Percentiles rank a stretch among this genome's conserved stretches.
Conservation (phyloP, 73 alveolate genomes). For the Effrenium voratum region DNA sequence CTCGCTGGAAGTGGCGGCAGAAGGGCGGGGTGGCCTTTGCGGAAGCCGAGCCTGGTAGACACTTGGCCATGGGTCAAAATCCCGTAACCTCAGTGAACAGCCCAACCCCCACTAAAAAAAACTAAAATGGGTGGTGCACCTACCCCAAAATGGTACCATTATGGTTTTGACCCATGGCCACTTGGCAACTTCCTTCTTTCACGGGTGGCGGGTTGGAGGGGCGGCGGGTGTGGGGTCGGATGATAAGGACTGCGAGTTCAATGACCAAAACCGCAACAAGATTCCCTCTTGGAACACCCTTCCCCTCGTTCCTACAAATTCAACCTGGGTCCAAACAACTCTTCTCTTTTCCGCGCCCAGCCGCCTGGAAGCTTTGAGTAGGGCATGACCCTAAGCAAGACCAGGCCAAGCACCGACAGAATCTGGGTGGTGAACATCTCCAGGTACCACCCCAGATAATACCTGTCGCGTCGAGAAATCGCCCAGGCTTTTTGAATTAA, state of each 20-base stretch:
- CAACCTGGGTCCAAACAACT: not conserved
- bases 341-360: not conserved
- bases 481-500: no score
- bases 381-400: not conserved
- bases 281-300: not conserved
- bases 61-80: no score
- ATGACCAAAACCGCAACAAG: not conserved
- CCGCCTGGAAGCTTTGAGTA: conserved; percentile 67
- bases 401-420: conserved; percentile 23
- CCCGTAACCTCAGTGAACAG: no score
- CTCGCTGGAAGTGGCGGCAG: not conserved
- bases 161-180: not conserved
- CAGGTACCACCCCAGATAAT: conserved; percentile 69
- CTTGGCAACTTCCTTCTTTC: not conserved
- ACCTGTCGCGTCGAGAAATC: no score
- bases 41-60: no score
- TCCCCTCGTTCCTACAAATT: not conserved
- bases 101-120: no score
- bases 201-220: not conserved
- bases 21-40: not conserved
- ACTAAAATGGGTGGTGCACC: no score
- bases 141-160: not conserved
- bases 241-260: not conserved
- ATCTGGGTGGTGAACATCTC: conserved; percentile 63
- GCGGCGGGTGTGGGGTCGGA: not conserved